phyloP scores from a whole-genome alignment of 129 eudicot genomes.

The Tagetes erecta region DNA sequence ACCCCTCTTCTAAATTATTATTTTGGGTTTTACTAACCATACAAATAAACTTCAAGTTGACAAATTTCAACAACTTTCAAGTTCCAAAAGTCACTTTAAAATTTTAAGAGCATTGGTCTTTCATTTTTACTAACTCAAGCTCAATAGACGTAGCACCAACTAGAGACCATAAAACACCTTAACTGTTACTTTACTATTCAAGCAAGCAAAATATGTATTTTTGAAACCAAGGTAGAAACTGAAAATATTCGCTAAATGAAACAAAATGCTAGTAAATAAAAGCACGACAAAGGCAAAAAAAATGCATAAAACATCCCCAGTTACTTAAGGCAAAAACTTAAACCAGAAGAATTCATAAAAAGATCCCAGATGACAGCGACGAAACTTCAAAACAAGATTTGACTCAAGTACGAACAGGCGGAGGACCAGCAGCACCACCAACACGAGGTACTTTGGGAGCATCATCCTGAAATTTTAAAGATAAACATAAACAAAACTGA shows the following conservation, averaged over 20 bases:
- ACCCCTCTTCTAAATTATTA: too few relatives aligned
- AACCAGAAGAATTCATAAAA: neutral
- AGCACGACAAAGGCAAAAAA: neutral
- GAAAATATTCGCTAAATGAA: neutral
- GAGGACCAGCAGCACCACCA: neutral
- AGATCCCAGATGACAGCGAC: neutral
- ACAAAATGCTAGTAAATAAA: neutral
- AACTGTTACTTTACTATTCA: too few relatives aligned
- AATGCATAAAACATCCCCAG: neutral
- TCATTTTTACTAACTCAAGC: too few relatives aligned
- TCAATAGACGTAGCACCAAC: too few relatives aligned
- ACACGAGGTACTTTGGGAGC: conserved; percentile 17
- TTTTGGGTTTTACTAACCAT: too few relatives aligned
- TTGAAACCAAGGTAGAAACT: neutral
- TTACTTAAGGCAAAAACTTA: neutral
- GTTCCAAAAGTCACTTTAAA: too few relatives aligned
- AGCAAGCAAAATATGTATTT: too few relatives aligned
- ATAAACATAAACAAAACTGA: neutral
- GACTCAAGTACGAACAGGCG: neutral
- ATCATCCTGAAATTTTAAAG: conserved; percentile 2
- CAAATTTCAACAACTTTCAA: too few relatives aligned
- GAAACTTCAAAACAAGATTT: neutral
- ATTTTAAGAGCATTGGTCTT: too few relatives aligned
- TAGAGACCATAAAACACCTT: too few relatives aligned
- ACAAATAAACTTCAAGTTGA: too few relatives aligned